Percentiles rank a stretch among this genome's conserved stretches.
These are phyloP conservation scores for Mycena venus DNA, from an alignment of 768 basidiomycete genomes.

Conservation along the genomic window DNA sequence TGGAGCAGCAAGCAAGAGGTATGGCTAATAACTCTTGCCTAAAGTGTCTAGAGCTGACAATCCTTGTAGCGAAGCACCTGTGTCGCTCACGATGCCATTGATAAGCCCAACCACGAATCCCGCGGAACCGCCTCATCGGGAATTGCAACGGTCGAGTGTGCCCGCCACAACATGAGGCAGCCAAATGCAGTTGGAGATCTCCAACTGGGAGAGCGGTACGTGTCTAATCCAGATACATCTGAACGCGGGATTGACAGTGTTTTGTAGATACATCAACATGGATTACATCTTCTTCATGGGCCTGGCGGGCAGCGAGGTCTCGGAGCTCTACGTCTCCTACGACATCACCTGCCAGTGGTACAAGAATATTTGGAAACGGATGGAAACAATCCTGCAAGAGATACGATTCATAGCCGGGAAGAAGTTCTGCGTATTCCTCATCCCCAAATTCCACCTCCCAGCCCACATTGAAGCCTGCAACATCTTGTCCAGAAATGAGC, in stretches of 20 bases:
- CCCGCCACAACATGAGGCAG: too few relatives aligned
- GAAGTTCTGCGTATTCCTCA: background rate
- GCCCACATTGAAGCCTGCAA: too few relatives aligned
- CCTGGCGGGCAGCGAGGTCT: slow-evolving; percentile 20
- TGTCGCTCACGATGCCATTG: too few relatives aligned
- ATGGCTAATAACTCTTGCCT: background rate
- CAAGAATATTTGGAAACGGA: background rate
- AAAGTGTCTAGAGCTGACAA: background rate
- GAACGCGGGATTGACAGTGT: too few relatives aligned
- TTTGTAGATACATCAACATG: slow-evolving; percentile 31
- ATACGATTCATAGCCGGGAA: background rate
- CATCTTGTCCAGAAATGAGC: too few relatives aligned
- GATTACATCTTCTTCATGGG: slow-evolving; percentile 39
- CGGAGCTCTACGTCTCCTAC: slow-evolving; percentile 1
- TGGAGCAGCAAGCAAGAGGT: background rate
- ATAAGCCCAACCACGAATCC: too few relatives aligned
- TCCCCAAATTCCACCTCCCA: background rate
- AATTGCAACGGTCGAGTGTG: too few relatives aligned
- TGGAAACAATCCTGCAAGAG: background rate
- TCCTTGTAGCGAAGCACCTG: slow-evolving; percentile 6
- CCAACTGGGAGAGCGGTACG: slow-evolving; percentile 34
- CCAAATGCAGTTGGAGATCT: too few relatives aligned
- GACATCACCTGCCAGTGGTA: background rate
- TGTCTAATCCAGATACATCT: background rate
- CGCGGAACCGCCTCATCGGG: too few relatives aligned